These are phyloP conservation scores for Glycyrrhiza uralensis DNA, from an alignment of 306 rosid species.

Conservation along the genomic window DNA sequence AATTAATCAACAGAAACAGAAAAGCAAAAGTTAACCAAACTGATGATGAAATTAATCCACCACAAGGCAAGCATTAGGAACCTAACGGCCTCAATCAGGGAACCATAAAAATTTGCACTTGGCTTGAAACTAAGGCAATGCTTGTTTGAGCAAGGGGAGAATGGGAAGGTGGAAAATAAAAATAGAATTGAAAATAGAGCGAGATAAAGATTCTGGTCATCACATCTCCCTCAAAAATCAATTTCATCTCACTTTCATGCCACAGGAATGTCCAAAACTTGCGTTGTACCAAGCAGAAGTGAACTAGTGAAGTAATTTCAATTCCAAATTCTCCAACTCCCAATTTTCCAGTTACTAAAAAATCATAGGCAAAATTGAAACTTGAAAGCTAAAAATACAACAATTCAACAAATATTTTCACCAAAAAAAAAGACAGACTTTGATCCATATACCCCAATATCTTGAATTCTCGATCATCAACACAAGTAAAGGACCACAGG, in stretches of 20 bases:
- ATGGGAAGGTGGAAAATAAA: neutral
- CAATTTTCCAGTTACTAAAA: neutral
- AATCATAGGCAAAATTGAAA: neutral
- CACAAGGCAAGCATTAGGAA: conserved; percentile 9
- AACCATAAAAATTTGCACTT: neutral
- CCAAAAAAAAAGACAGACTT: neutral
- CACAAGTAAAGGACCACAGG: neutral
- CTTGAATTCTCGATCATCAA: neutral
- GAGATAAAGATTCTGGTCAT: neutral
- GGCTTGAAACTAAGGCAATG: neutral
- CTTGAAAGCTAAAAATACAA: neutral
- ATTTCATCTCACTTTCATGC: neutral
- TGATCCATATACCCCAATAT: neutral
- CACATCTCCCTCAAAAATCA: neutral
- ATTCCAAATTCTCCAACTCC: neutral
- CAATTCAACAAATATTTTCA: neutral
- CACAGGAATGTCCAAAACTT: neutral
- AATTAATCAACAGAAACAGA: neutral
- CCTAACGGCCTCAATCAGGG: neutral
- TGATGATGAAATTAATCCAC: neutral
- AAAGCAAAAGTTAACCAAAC: neutral
- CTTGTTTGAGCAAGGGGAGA: neutral
- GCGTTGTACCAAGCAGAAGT: neutral
- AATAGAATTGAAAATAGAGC: neutral
- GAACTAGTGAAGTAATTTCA: neutral